Percentiles rank a stretch among this genome's conserved stretches.
Evolutionary conservation across 495 filamentous ascomycete species (phyloP).

Genomic region (Aspergillus sparsus): DNA sequence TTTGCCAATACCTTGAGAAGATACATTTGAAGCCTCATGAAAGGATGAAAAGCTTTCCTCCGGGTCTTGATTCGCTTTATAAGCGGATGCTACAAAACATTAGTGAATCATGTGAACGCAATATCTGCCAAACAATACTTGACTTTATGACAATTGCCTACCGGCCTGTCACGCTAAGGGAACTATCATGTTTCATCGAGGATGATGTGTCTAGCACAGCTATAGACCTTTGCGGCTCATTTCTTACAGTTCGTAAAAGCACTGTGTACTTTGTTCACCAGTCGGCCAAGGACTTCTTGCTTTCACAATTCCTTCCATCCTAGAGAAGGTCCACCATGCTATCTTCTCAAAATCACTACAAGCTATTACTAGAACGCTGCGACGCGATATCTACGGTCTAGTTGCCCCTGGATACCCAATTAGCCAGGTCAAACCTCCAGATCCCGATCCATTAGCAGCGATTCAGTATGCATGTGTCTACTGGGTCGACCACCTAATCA

Average conservation of each 20-base stretch:
- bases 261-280: constrained; percentile 42
- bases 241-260: constrained; percentile 27
- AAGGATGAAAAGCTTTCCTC: constrained; percentile 11
- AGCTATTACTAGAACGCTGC: constrained; percentile 15
- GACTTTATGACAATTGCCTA: not conserved
- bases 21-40: not conserved
- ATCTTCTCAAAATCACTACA: constrained; percentile 34
- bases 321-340: constrained; percentile 22
- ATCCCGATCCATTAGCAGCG: constrained; percentile 22
- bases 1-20: constrained; percentile 23
- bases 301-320: constrained; percentile 20
- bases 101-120: not conserved
- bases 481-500: constrained; percentile 42
- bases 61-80: constrained; percentile 20
- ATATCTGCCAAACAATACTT: not conserved
- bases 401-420: constrained; percentile 16
- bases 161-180: constrained; percentile 18
- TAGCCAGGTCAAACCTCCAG: constrained; percentile 4
- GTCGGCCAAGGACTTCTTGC: constrained; percentile 43
- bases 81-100: constrained; percentile 22
- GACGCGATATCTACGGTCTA: constrained; percentile 27
- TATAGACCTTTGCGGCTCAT: constrained; percentile 23
- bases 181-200: constrained; percentile 19
- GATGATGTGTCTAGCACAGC: constrained; percentile 7
- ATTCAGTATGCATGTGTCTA: constrained; percentile 36